A percentile compares a stretch with the other conserved stretches of the same genome.
phyloP scores from a whole-genome alignment of 2,329 filamentous ascomycete genomes.

The Fusarium mexicanum region DNA sequence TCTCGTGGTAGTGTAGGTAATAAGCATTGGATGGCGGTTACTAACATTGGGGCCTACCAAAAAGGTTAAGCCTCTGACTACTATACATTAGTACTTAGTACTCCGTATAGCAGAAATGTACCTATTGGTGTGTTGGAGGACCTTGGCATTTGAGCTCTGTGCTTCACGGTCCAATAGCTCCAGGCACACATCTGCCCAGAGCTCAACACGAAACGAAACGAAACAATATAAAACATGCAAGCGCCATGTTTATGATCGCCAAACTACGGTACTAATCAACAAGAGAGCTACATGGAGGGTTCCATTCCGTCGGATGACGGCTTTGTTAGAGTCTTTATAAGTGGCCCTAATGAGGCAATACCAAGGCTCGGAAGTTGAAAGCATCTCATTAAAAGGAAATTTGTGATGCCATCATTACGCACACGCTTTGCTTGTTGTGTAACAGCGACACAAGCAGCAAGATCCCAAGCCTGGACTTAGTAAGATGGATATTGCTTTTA shows the following conservation, averaged over 20 bases:
- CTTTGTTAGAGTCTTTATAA: neutral
- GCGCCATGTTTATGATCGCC: slow-evolving; percentile 1
- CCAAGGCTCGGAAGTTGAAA: slow-evolving; percentile 1
- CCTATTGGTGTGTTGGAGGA: slow-evolving; percentile 33
- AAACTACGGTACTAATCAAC: neutral
- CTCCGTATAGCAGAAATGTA: neutral
- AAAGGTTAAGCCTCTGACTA: slow-evolving; percentile 2
- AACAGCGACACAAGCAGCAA: slow-evolving; percentile 4
- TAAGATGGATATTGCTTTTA: slow-evolving; percentile 14
- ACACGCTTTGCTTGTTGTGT: slow-evolving; percentile 5
- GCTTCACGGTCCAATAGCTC: slow-evolving; percentile 17
- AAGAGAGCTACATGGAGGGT: neutral
- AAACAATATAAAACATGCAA: slow-evolving; percentile 23
- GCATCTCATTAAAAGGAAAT: neutral
- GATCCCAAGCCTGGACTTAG: neutral
- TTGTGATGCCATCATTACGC: slow-evolving; percentile 30
- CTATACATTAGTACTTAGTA: neutral
- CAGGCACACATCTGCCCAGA: neutral
- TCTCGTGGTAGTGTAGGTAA: neutral
- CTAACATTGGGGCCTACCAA: neutral
- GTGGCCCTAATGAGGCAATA: slow-evolving; percentile 1
- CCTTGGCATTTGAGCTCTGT: slow-evolving; percentile 26
- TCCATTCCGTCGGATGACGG: neutral
- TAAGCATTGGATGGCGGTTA: slow-evolving; percentile 1
- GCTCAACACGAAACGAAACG: slow-evolving; percentile 32